Conservation (phyloP, 2,329 filamentous ascomycete genomes). For the Ophiocordyceps sinensis region DNA sequence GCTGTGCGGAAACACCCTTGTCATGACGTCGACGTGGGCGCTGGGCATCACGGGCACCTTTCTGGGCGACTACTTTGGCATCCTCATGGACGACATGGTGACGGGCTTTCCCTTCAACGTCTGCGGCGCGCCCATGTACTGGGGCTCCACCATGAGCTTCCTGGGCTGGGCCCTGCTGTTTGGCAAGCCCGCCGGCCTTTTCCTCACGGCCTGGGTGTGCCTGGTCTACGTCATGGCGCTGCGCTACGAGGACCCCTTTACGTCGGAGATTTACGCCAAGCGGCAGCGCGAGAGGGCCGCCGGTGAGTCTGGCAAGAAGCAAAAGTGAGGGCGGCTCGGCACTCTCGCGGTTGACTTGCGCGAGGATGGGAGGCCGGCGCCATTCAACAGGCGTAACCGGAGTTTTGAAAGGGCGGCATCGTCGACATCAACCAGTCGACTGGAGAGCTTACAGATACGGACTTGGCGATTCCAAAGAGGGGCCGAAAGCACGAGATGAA, state of each 20-base stretch:
- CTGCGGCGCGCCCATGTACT: conserved; percentile 88
- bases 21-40: conserved; percentile 78
- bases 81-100: conserved; percentile 89
- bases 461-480: too few relatives aligned
- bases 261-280: conserved; percentile 82
- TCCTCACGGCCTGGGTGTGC: conserved; percentile 62
- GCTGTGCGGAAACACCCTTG: conserved; percentile 64
- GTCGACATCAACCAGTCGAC: conserved; percentile 3
- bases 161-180: conserved; percentile 72
- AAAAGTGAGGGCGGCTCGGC: conserved; percentile 20
- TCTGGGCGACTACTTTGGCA: conserved; percentile 96
- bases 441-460: too few relatives aligned
- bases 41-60: conserved; percentile 93
- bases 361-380: background rate
- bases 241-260: conserved; percentile 88
- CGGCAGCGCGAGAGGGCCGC: conserved; percentile 46
- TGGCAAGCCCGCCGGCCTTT: conserved; percentile 73
- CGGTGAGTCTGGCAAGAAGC: conserved; percentile 34
- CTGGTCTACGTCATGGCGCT: conserved; percentile 69
- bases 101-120: conserved; percentile 94
- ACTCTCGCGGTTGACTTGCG: background rate
- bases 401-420: background rate
- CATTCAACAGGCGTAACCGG: conserved; percentile 1
- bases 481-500: too few relatives aligned
- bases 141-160: conserved; percentile 86